A percentile compares a stretch with the other conserved stretches of the same genome.
These are phyloP conservation scores for Calocybe cyanea DNA, from an alignment of 768 basidiomycete genomes.

Conservation along the genomic window DNA sequence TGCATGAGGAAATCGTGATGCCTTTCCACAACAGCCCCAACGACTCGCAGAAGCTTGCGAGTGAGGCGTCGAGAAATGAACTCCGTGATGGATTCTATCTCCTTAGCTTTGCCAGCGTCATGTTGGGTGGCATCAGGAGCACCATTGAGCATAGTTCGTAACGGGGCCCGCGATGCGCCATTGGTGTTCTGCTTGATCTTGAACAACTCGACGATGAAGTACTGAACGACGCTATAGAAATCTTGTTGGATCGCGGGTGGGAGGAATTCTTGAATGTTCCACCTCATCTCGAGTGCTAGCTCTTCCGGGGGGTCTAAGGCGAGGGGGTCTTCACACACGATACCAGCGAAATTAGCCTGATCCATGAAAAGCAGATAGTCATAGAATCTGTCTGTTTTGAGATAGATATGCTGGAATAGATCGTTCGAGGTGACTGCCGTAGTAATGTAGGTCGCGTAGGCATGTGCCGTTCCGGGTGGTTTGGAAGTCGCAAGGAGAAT, in stretches of 20 bases:
- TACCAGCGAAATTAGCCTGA: constrained; percentile 83
- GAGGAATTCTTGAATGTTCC: constrained; percentile 91
- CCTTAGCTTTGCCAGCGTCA: constrained; percentile 65
- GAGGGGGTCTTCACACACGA: constrained; percentile 78
- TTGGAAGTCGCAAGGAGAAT: constrained; percentile 92
- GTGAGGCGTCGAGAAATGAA: constrained; percentile 83
- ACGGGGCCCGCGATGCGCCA: constrained; percentile 59
- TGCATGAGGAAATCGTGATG: constrained; percentile 58
- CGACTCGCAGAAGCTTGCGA: constrained; percentile 67
- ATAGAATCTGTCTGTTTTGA: constrained; percentile 85
- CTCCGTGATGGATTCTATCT: constrained; percentile 62
- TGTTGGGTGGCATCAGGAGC: constrained; percentile 61
- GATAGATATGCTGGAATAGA: constrained; percentile 88
- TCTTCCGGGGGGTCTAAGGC: constrained; percentile 67
- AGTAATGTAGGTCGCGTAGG: constrained; percentile 93
- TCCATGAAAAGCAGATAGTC: constrained; percentile 97
- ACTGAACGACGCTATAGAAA: constrained; percentile 69
- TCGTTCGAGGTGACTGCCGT: constrained; percentile 93
- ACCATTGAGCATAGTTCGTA: constrained; percentile 63
- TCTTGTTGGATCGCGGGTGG: constrained; percentile 77
- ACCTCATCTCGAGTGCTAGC: constrained; percentile 75
- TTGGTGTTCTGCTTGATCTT: constrained; percentile 63
- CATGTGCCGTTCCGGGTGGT: constrained; percentile 91
- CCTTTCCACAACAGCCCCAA: constrained; percentile 59
- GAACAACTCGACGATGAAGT: constrained; percentile 84